phyloP scores from a whole-genome alignment of 331 rosid genomes.

The Saraca asoca region DNA sequence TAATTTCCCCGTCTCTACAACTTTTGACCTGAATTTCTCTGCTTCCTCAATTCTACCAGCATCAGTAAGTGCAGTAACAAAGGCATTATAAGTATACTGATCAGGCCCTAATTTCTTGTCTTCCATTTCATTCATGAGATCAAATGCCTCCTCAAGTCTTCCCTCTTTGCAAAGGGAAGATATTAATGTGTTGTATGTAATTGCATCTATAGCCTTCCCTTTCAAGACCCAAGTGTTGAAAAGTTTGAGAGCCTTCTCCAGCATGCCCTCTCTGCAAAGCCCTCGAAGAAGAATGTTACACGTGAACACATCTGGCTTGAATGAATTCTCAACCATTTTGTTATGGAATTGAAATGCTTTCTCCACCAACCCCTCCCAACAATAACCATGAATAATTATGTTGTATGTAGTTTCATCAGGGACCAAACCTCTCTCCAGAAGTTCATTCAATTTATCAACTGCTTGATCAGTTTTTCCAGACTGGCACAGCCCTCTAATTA shows the following conservation, averaged over 20 bases:
- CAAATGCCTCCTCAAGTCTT: conserved; percentile 64
- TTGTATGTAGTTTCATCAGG: conserved; percentile 79
- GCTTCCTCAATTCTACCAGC: conserved; percentile 70
- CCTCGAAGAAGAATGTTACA: conserved; percentile 82
- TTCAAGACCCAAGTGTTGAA: conserved; percentile 66
- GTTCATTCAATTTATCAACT: conserved; percentile 69
- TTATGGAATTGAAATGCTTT: conserved; percentile 85
- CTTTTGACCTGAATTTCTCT: conserved; percentile 51
- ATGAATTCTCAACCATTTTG: conserved; percentile 64
- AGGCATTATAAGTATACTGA: conserved; percentile 60
- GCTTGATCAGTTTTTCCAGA: conserved; percentile 71
- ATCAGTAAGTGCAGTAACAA: conserved; percentile 51
- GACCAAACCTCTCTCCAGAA: conserved; percentile 60
- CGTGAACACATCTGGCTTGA: conserved; percentile 71
- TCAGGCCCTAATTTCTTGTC: conserved; percentile 64
- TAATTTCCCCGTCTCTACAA: conserved; percentile 48
- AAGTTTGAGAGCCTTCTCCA: conserved; percentile 76
- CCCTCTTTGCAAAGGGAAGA: conserved; percentile 73
- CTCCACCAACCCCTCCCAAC: conserved; percentile 70
- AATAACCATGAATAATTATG: conserved; percentile 76
- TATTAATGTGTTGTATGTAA: conserved; percentile 84
- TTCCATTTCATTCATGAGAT: conserved; percentile 69
- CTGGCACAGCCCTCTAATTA: conserved; percentile 74
- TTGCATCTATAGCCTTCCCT: conserved; percentile 61
- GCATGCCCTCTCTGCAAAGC: conserved; percentile 67